Conservation (phyloP, 306 rosid genomes). For the Prunus persica region DNA sequence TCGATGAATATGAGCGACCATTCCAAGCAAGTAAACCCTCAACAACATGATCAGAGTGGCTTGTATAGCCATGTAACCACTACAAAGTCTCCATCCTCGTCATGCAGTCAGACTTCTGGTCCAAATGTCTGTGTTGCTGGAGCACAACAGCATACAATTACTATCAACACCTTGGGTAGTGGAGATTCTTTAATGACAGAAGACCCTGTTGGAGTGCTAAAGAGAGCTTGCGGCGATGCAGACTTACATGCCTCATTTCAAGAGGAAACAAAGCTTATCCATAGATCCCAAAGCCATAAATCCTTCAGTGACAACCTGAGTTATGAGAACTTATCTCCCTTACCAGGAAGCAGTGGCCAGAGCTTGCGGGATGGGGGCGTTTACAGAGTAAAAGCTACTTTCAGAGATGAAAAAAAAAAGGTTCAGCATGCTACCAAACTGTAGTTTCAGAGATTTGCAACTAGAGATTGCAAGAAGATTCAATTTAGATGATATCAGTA, state of each 20-base stretch:
- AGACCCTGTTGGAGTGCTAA: constrained; percentile 20
- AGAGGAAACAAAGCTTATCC: constrained; percentile 35
- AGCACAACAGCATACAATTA: constrained; percentile 19
- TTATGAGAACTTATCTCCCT: constrained; percentile 22
- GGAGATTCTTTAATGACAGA: constrained; percentile 34
- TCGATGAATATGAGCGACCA: constrained; percentile 20
- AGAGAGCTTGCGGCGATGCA: constrained; percentile 25
- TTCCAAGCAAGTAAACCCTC: constrained; percentile 15
- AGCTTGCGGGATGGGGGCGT: constrained; percentile 19
- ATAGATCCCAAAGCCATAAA: constrained; percentile 19
- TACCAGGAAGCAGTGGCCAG: constrained; percentile 13
- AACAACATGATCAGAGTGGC: background rate
- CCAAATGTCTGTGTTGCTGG: constrained; percentile 10
- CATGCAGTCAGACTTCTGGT: constrained; percentile 42
- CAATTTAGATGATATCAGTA: constrained; percentile 40
- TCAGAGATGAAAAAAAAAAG: constrained; percentile 52
- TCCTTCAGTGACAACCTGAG: constrained; percentile 17
- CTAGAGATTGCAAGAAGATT: constrained; percentile 53
- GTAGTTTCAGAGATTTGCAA: constrained; percentile 44
- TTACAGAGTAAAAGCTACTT: constrained; percentile 51
- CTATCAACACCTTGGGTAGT: constrained; percentile 14
- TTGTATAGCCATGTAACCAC: constrained; percentile 27
- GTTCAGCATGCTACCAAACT: constrained; percentile 43
- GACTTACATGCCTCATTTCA: constrained; percentile 15
- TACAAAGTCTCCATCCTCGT: constrained; percentile 36